Conservation (phyloP, 2,329 filamentous ascomycete species). For the Chaetoscypha palmicola region DNA sequence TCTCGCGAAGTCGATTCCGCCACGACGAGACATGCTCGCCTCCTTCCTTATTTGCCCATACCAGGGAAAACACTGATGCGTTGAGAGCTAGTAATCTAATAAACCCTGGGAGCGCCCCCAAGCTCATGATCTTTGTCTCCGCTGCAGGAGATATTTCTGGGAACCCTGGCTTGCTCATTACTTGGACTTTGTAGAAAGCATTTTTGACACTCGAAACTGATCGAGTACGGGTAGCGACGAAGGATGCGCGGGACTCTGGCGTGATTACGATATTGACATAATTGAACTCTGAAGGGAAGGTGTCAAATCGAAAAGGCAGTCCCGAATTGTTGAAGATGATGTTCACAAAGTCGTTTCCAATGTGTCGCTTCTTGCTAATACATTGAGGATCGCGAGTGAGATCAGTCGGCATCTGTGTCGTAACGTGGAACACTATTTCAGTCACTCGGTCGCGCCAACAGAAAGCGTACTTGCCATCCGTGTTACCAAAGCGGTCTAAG, state of each 20-base stretch:
- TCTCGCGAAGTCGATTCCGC: conserved; percentile 79
- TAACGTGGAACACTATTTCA: conserved; percentile 92
- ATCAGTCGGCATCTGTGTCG: conserved; percentile 95
- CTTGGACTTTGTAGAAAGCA: conserved; percentile 79
- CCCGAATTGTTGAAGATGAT: conserved; percentile 98
- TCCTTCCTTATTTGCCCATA: conserved; percentile 74
- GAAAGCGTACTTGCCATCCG: conserved; percentile 81
- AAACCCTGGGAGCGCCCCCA: conserved; percentile 75
- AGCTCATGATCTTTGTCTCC: conserved; percentile 80
- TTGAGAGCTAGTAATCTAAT: conserved; percentile 86
- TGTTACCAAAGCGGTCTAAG: conserved; percentile 68
- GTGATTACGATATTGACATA: conserved; percentile 96
- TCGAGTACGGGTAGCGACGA: conserved; percentile 55
- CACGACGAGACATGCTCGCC: conserved; percentile 84
- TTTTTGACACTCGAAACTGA: conserved; percentile 32
- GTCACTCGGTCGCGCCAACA: conserved; percentile 94
- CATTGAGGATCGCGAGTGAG: conserved; percentile 67
- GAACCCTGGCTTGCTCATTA: conserved; percentile 82
- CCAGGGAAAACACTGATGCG: conserved; percentile 83
- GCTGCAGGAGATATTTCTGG: conserved; percentile 87
- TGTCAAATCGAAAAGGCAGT: conserved; percentile 80
- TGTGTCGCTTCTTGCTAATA: conserved; percentile 84
- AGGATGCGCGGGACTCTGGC: conserved; percentile 72
- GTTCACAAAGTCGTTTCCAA: conserved; percentile 96
- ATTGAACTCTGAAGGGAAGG: conserved; percentile 91